Percentiles rank a stretch among this genome's conserved stretches.
These are phyloP conservation scores for Artemisia annua DNA, from an alignment of 129 eudicot genomes.

Conservation along the genomic window DNA sequence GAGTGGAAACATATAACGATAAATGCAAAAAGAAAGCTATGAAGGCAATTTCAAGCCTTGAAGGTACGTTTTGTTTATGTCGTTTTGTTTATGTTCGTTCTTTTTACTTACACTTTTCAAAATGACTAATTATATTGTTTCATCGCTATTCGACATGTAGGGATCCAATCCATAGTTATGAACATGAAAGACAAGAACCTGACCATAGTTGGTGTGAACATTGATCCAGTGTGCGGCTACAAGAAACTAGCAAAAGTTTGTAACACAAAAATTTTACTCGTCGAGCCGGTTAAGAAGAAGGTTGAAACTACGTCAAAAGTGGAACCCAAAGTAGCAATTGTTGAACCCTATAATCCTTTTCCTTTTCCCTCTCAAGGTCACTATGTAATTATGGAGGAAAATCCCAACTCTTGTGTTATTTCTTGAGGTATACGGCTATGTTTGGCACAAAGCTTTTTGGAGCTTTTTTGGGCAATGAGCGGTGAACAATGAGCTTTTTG, in stretches of 20 bases:
- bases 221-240: constrained; percentile 27
- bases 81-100: not conserved
- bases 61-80: constrained; percentile 6
- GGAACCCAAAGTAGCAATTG: too few relatives aligned
- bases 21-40: constrained; percentile 30
- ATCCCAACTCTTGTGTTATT: too few relatives aligned
- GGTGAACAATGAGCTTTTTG: too few relatives aligned
- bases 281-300: constrained; percentile 24
- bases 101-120: too few relatives aligned
- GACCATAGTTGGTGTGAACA: constrained; percentile 29
- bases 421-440: too few relatives aligned
- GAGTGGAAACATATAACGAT: constrained; percentile 15
- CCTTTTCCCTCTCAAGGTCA: too few relatives aligned
- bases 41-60: constrained; percentile 29
- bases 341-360: too few relatives aligned
- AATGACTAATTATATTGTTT: too few relatives aligned
- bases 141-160: not conserved
- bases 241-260: constrained; percentile 23
- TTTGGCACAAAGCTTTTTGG: too few relatives aligned
- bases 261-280: constrained; percentile 1
- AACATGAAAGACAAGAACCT: constrained; percentile 30
- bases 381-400: too few relatives aligned
- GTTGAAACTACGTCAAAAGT: too few relatives aligned
- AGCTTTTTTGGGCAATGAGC: too few relatives aligned
- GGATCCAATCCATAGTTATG: constrained; percentile 22